Evolutionary conservation across 768 basidiomycete species (phyloP), one percentile per base, ranked within the genome.

Genomic region (Pilatotrama ljubarskyi): DNA sequence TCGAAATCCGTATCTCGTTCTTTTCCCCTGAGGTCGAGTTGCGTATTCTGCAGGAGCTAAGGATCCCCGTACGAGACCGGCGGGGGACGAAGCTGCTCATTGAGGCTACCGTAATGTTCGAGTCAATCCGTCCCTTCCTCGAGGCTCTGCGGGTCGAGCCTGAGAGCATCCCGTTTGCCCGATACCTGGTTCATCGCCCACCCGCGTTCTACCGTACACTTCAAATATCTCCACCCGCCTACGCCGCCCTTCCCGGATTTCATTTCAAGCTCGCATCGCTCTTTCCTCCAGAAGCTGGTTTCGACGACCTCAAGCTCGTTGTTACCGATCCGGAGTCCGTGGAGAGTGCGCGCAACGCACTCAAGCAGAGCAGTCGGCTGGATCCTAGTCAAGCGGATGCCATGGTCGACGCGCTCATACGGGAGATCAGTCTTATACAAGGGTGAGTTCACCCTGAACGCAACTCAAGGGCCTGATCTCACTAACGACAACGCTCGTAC

Each of bases 321-420:
- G 77, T 77, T 0, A 71, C 72, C 1, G 77, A 83, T 54, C 70
- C 67, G 13, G 61, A 54, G 32, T 54, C 48, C 0, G 65, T 87
- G 22, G 75, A 68, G 9, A 62, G 53, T 20, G 86, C 82, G 0
- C 78, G 83, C 5, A 77, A 38, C 68, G 26, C 15, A 36, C 40
- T 90, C 20, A 72, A 63, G 41, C 62, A 67, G 14, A 72, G 73
- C 6, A 90, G 85, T 66, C 73, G 78, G 6, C 75, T 92, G 20
- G 90, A 93, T 64, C 75, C 80, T 0, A 88, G 86, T 70, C 90
- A 92, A 69, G 84, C 80, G 0, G 84, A 89, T 59, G 85, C 90
- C 1, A 74, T 92, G 5, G 68, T 92, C 6, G 81, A 85, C 56
- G 74, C 82, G 0, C 68, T 91, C 35, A 80, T 78, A 0, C 72